Conservation (phyloP, 2,329 filamentous ascomycete genomes). For the Sclerotinia sclerotiorum region DNA sequence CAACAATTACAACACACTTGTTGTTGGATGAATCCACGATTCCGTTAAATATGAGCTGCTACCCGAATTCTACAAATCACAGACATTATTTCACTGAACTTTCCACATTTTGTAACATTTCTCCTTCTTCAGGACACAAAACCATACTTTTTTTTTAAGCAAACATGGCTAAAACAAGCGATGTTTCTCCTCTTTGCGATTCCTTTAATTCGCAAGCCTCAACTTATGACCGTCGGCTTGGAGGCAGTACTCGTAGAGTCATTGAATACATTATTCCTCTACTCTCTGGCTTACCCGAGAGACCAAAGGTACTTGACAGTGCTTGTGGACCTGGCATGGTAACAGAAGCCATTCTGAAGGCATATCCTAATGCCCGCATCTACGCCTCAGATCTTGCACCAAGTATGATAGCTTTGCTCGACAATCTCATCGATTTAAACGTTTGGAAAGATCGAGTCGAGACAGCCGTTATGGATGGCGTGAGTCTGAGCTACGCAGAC, state of each 20-base stretch:
- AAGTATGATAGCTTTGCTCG: slow-evolving; percentile 3
- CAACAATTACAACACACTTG: too few relatives aligned
- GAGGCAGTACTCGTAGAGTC: slow-evolving; percentile 1
- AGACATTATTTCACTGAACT: not conserved
- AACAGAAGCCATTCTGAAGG: not conserved
- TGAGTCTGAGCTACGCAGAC: not conserved
- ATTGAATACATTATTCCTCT: not conserved
- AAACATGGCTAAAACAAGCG: not conserved
- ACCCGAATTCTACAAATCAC: too few relatives aligned
- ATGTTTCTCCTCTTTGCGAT: not conserved
- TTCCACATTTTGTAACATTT: not conserved
- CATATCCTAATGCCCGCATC: slow-evolving; percentile 3
- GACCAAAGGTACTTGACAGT: not conserved
- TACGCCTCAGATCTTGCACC: slow-evolving; percentile 2
- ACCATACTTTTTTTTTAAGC: not conserved
- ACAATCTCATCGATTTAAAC: not conserved
- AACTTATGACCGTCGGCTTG: not conserved
- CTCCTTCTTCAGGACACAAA: not conserved
- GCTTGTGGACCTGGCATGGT: slow-evolving; percentile 11
- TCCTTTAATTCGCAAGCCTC: not conserved
- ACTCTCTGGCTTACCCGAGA: not conserved
- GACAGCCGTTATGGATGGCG: slow-evolving; percentile 1
- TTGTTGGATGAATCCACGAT: too few relatives aligned
- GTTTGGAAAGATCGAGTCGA: not conserved
- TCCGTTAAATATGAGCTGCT: too few relatives aligned